Conservation (phyloP, 805 yeast species). For the Sugiyamaella valdiviana region DNA sequence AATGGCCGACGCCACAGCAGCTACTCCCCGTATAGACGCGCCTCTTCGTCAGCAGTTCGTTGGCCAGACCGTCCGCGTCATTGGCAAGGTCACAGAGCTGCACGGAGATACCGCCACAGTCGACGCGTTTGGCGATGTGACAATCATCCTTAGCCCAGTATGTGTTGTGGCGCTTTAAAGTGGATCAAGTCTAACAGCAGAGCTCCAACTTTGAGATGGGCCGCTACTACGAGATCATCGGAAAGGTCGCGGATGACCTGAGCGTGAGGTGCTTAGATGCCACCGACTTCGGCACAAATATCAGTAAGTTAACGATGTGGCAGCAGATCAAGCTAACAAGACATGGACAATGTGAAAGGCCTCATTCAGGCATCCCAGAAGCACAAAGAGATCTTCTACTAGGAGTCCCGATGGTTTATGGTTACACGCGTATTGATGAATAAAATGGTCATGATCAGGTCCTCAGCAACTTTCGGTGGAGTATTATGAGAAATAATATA, state of each 20-base stretch:
- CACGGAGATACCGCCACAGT: constrained; percentile 23
- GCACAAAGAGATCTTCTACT: constrained; percentile 15
- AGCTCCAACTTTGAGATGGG: constrained; percentile 21
- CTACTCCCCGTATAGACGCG: constrained; percentile 30
- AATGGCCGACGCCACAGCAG: constrained; percentile 3
- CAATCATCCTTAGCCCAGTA: constrained; percentile 22
- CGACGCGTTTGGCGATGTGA: constrained; percentile 32
- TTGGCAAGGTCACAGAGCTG: constrained; percentile 30
- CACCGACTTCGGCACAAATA: constrained; percentile 22
- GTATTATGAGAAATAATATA: no score
- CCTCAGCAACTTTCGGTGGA: no score
- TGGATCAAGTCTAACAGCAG: neutral
- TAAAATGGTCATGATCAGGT: no score
- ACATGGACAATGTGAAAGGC: constrained; percentile 11
- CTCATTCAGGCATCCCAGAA: constrained; percentile 9
- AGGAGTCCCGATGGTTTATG: no score
- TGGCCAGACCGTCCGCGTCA: constrained; percentile 26
- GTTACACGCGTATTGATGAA: no score
- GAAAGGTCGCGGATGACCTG: constrained; percentile 29
- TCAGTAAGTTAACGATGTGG: constrained; percentile 16
- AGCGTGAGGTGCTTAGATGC: constrained; percentile 23
- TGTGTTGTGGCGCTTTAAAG: constrained; percentile 4
- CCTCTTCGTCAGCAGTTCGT: constrained; percentile 18
- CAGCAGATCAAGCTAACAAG: constrained; percentile 8
- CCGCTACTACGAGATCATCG: constrained; percentile 32